phyloP scores from a whole-genome alignment of 108 stramenopile species.

The Cafeteria roenbergensis region DNA sequence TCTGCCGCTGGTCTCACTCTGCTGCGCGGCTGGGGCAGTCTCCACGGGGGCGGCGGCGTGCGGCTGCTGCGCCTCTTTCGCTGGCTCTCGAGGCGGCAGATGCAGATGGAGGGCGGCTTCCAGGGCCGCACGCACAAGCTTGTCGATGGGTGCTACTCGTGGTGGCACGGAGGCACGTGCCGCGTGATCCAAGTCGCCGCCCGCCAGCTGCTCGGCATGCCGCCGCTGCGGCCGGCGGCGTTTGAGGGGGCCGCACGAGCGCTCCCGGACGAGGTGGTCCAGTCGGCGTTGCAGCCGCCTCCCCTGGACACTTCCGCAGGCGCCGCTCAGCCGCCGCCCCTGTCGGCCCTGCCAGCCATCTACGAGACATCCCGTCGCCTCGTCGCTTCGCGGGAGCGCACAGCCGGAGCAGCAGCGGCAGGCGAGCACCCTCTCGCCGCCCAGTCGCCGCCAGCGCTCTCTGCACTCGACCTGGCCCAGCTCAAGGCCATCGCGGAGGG shows the following conservation, averaged over 20 bases:
- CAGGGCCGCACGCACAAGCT: constrained; percentile 88
- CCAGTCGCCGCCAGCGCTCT: too few species aligned
- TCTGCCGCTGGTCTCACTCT: constrained; percentile 65
- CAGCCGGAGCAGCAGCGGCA: too few species aligned
- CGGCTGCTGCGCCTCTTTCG: constrained; percentile 16
- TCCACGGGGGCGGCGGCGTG: constrained; percentile 1
- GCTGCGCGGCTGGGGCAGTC: constrained; percentile 17
- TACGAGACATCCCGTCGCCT: too few species aligned
- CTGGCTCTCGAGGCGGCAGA: constrained; percentile 73
- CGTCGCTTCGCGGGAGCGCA: too few species aligned
- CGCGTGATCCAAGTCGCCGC: constrained; percentile 48
- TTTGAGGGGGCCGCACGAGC: constrained; percentile 4
- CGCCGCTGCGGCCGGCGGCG: constrained; percentile 5
- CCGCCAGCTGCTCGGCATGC: not conserved
- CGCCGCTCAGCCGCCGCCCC: too few species aligned
- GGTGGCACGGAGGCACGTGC: constrained; percentile 89
- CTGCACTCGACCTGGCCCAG: too few species aligned
- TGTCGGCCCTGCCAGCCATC: too few species aligned
- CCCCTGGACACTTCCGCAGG: not conserved
- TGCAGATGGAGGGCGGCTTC: constrained; percentile 82
- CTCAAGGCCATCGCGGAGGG: too few species aligned
- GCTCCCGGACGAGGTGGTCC: not conserved
- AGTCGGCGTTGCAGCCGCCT: not conserved
- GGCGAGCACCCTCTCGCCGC: too few species aligned
- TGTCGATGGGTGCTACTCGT: constrained; percentile 96